phyloP scores from a whole-genome alignment of 2,329 filamentous ascomycete genomes.

The Cladorrhinum sp. region DNA sequence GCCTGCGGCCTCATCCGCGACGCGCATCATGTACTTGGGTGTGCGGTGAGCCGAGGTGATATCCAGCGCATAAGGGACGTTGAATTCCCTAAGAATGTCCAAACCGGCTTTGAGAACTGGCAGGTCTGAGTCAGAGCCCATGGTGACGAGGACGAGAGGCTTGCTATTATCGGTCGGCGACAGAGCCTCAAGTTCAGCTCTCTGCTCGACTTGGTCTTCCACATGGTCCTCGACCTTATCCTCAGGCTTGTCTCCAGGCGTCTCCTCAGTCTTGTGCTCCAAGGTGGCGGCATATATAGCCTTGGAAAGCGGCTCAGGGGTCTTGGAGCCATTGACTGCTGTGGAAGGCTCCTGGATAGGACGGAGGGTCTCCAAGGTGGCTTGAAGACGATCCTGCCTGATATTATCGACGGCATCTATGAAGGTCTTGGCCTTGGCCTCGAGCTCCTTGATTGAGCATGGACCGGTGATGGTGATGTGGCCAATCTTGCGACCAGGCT shows the following conservation, averaged over 20 bases:
- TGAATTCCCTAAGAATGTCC: constrained; percentile 64
- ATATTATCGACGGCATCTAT: constrained; percentile 62
- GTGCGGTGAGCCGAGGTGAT: constrained; percentile 82
- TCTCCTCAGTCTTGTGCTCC: constrained; percentile 11
- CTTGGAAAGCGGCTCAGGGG: not conserved
- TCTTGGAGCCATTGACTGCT: not conserved
- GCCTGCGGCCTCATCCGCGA: constrained; percentile 60
- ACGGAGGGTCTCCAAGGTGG: constrained; percentile 38
- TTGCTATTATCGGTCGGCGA: constrained; percentile 22
- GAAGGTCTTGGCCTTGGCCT: constrained; percentile 61
- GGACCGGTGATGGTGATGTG: constrained; percentile 80
- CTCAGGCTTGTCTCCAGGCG: constrained; percentile 22
- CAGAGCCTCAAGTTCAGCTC: not conserved
- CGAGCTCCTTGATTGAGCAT: constrained; percentile 63
- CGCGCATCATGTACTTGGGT: constrained; percentile 65
- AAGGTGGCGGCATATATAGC: not conserved
- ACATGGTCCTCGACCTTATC: not conserved
- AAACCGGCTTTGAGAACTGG: constrained; percentile 64
- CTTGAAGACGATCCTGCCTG: constrained; percentile 50
- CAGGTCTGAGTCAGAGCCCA: constrained; percentile 80
- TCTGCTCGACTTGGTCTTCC: not conserved
- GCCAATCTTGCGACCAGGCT: constrained; percentile 89
- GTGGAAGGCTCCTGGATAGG: constrained; percentile 29
- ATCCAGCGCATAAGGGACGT: constrained; percentile 68
- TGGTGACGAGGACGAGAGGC: constrained; percentile 72